Evolutionary conservation across 78 protist genomes (phyloP).

Genomic region (Trichosphaerium sp.): DNA sequence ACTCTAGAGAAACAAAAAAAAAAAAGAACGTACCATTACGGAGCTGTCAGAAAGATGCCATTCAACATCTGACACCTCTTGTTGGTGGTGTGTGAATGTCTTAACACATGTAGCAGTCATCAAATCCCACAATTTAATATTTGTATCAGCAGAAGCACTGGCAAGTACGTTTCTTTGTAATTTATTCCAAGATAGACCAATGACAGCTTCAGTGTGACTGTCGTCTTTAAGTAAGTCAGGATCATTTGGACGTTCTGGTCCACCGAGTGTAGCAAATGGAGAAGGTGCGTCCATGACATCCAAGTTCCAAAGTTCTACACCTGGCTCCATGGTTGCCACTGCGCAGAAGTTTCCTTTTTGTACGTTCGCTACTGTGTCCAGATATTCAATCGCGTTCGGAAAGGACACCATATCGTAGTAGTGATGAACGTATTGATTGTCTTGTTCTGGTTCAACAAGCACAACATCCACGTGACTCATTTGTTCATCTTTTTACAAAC

Average conservation of each 20-base stretch:
- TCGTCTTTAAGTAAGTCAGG: too few species aligned
- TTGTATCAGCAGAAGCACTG: conserved; percentile 53
- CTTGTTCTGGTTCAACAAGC: conserved; percentile 29
- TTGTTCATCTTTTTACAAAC: too few species aligned
- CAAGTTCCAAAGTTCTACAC: conserved; percentile 64
- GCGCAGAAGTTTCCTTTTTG: conserved; percentile 44
- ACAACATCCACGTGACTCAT: conserved; percentile 11
- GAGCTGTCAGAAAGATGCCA: too few species aligned
- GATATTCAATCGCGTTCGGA: conserved; percentile 45
- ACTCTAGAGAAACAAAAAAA: too few species aligned
- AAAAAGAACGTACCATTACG: too few species aligned
- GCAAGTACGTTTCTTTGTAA: conserved; percentile 37
- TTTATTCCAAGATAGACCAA: conserved; percentile 43
- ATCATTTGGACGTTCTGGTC: too few species aligned
- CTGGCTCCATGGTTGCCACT: conserved; percentile 57
- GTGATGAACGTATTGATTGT: conserved; percentile 53
- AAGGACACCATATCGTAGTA: conserved; percentile 38
- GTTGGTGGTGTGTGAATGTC: conserved; percentile 33
- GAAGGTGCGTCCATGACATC: conserved; percentile 57
- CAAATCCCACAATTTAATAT: conserved; percentile 64
- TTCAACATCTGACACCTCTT: too few species aligned
- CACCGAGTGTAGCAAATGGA: conserved; percentile 41
- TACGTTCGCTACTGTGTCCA: too few species aligned
- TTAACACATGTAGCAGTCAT: neutral
- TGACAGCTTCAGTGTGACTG: conserved; percentile 55